Percentiles rank a stretch among this genome's conserved stretches.
Evolutionary conservation across 2,329 filamentous ascomycete genomes (phyloP).

Genomic region (Pyricularia grisea): DNA sequence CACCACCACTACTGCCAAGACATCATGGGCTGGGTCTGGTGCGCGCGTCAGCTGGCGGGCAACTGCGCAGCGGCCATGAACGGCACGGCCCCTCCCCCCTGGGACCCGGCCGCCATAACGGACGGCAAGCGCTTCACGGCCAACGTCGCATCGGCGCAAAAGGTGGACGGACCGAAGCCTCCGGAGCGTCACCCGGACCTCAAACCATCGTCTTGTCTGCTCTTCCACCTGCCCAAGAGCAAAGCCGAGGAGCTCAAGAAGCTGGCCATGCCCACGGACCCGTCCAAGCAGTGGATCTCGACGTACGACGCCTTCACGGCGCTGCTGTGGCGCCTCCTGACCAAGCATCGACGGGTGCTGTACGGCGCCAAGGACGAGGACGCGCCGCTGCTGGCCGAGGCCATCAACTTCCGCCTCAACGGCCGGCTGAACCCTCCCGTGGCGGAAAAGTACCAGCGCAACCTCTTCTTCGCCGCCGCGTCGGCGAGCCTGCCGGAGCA

Average conservation of each 20-base stretch:
- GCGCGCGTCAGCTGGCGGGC: conserved; percentile 14
- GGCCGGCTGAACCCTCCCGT: conserved; percentile 14
- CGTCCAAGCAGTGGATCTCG: conserved; percentile 26
- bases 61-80: conserved; percentile 12
- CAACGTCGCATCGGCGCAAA: conserved; percentile 1
- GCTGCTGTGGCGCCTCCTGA: conserved; percentile 29
- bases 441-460: conserved; percentile 9
- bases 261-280: conserved; percentile 21
- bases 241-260: conserved; percentile 29
- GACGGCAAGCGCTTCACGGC: background rate
- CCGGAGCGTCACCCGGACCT: background rate
- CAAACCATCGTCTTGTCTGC: background rate
- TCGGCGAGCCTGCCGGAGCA: conserved; percentile 10
- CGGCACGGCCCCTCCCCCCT: conserved; percentile 9
- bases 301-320: conserved; percentile 35
- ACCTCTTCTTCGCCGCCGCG: conserved; percentile 14
- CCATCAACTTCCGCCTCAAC: conserved; percentile 12
- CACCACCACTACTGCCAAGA: conserved; percentile 13
- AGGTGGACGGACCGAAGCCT: conserved; percentile 6
- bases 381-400: conserved; percentile 11
- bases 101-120: background rate
- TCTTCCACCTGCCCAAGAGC: conserved; percentile 32
- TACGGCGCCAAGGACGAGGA: conserved; percentile 15
- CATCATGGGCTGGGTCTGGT: background rate
- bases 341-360: conserved; percentile 21